Conservation (phyloP, 345 rosid genomes). For the Populus euphratica region DNA sequence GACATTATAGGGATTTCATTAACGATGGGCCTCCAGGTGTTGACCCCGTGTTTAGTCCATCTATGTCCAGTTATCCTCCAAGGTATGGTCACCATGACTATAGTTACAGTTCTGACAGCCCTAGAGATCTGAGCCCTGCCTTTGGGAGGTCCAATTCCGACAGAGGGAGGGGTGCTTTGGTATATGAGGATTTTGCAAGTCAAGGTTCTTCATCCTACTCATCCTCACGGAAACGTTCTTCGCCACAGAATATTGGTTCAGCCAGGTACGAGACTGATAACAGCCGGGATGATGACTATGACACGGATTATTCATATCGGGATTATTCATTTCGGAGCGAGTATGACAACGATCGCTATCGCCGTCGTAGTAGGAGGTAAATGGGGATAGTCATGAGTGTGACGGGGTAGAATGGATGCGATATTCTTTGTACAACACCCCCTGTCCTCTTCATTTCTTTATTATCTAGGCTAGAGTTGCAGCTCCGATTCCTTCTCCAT, state of each 20-base stretch:
- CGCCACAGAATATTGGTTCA: conserved; percentile 29
- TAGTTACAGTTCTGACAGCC: conserved; percentile 21
- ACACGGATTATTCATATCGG: conserved; percentile 9
- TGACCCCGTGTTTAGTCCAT: conserved; percentile 35
- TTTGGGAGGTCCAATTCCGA: conserved; percentile 36
- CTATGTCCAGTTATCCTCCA: conserved; percentile 56
- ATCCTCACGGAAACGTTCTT: not conserved
- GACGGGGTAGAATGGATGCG: not conserved
- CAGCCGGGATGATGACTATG: conserved; percentile 19
- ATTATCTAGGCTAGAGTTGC: not conserved
- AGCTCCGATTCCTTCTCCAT: not conserved
- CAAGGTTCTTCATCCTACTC: conserved; percentile 21
- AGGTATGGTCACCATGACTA: conserved; percentile 45
- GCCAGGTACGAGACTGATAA: conserved; percentile 26
- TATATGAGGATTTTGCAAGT: conserved; percentile 27
- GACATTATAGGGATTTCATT: conserved; percentile 36
- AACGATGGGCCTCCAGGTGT: conserved; percentile 57
- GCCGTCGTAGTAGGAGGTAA: conserved; percentile 13
- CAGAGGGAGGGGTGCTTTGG: conserved; percentile 41
- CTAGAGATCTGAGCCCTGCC: conserved; percentile 31
- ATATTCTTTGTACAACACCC: not conserved
- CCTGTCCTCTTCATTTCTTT: no score
- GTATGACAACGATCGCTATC: conserved; percentile 27
- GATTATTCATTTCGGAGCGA: conserved; percentile 20
- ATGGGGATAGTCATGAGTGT: not conserved